Conservation (phyloP, 2,329 filamentous ascomycete genomes). For the Xylariales sp. region DNA sequence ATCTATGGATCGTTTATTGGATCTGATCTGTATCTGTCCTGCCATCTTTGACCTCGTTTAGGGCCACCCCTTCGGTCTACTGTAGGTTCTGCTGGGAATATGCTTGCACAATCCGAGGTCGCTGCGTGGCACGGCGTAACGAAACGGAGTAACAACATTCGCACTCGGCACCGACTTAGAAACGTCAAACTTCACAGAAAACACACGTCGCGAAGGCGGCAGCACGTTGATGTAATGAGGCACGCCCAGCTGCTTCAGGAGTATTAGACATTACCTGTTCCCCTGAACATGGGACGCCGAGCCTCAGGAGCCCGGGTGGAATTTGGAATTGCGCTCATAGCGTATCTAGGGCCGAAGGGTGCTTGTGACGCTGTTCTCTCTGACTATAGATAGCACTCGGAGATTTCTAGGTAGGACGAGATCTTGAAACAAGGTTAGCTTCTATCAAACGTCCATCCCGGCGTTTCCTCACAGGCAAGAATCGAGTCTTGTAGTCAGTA, state of each 20-base stretch:
- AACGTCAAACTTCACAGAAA: slow-evolving; percentile 3
- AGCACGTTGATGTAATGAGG: slow-evolving; percentile 4
- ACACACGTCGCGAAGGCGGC: slow-evolving; percentile 8
- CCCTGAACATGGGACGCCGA: neutral
- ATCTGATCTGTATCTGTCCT: neutral
- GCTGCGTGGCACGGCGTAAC: slow-evolving; percentile 2
- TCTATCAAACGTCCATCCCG: slow-evolving; percentile 46
- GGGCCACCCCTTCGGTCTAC: slow-evolving; percentile 20
- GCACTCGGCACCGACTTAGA: slow-evolving; percentile 13
- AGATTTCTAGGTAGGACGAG: slow-evolving; percentile 44
- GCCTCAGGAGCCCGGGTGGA: neutral
- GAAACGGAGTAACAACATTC: neutral
- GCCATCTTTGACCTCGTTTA: slow-evolving; percentile 7
- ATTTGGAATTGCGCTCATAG: neutral
- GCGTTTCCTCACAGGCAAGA: slow-evolving; percentile 25
- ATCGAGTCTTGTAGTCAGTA: neutral
- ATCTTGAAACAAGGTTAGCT: slow-evolving; percentile 44
- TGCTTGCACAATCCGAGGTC: slow-evolving; percentile 18
- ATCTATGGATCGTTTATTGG: neutral
- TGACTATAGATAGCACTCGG: slow-evolving; percentile 27
- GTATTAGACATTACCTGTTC: neutral
- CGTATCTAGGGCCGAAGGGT: neutral
- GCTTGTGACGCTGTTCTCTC: neutral
- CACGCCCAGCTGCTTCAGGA: neutral
- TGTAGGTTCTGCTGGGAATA: slow-evolving; percentile 17